These are phyloP conservation scores for Rhizoclosmatium sp. DNA, from an alignment of 192 early-diverging fungal species.

Conservation along the genomic window DNA sequence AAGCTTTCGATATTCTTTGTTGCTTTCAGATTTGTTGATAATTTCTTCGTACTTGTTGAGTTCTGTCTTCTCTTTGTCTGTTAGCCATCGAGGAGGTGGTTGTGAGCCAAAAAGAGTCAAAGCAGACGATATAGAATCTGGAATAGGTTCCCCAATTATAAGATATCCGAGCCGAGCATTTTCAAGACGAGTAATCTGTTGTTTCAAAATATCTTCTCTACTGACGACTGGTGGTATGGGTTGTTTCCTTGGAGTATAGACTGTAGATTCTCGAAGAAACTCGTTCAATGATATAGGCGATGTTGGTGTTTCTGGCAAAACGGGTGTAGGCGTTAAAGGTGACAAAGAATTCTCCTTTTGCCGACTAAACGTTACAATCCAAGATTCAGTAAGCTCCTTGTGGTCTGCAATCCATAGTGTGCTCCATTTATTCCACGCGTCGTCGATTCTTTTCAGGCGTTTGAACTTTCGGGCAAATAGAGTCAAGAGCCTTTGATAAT, in stretches of 20 bases:
- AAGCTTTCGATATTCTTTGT: background rate
- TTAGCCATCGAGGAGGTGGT: background rate
- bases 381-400: background rate
- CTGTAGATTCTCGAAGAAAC: too few species aligned
- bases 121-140: background rate
- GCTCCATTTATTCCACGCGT: background rate
- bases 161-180: background rate
- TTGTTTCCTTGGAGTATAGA: background rate
- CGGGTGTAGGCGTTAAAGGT: too few species aligned
- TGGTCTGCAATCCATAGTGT: background rate
- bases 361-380: background rate
- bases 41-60: background rate
- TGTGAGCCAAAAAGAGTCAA: background rate
- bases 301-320: too few species aligned
- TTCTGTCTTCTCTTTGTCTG: conserved; percentile 2
- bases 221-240: background rate
- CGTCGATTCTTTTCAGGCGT: background rate
- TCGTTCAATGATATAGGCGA: too few species aligned
- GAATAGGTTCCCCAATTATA: background rate
- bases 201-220: background rate
- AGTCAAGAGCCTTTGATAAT: background rate
- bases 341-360: too few species aligned
- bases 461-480: background rate
- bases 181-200: background rate
- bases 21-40: background rate